phyloP scores from a whole-genome alignment of 805 yeast species.

The Metschnikowia dekortorum region DNA sequence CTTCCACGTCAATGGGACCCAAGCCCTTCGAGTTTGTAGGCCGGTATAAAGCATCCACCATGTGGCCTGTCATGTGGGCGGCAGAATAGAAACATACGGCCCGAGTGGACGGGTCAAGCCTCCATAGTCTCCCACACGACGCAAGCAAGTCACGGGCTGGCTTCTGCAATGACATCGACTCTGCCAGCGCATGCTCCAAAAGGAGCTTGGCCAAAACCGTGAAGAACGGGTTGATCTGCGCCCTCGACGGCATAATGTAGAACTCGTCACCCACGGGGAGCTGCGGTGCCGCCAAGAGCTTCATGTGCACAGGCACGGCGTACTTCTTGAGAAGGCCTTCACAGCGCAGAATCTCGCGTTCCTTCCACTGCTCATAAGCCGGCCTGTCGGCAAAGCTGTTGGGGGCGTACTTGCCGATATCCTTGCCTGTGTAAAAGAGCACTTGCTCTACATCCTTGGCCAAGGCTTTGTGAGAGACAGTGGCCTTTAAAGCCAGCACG shows the following conservation, averaged over 20 bases:
- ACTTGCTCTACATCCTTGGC: constrained; percentile 34
- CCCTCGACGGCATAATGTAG: constrained; percentile 31
- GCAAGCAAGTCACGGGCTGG: constrained; percentile 40
- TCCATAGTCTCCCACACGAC: constrained; percentile 53
- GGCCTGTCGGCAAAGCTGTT: constrained; percentile 20
- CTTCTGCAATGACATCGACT: constrained; percentile 24
- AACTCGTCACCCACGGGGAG: constrained; percentile 34
- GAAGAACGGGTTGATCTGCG: constrained; percentile 36
- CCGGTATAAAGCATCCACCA: constrained; percentile 24
- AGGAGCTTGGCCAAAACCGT: constrained; percentile 40
- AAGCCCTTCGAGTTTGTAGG: constrained; percentile 18
- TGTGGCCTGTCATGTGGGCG: constrained; percentile 29
- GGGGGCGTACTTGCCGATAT: constrained; percentile 36
- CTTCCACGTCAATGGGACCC: constrained; percentile 29
- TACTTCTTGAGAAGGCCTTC: constrained; percentile 25
- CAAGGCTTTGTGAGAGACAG: constrained; percentile 36
- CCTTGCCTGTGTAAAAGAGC: constrained; percentile 32
- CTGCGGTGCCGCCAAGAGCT: constrained; percentile 28
- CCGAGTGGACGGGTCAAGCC: constrained; percentile 47
- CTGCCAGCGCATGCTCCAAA: constrained; percentile 21
- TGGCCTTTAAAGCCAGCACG: constrained; percentile 37
- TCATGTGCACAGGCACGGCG: constrained; percentile 29
- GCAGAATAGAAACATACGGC: constrained; percentile 51
- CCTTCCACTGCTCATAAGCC: constrained; percentile 32
- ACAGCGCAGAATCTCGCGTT: constrained; percentile 22